Percentiles rank a stretch among this genome's conserved stretches.
Evolutionary conservation across 139 green algal genomes (phyloP).

Genomic region (Trebouxia sp.): DNA sequence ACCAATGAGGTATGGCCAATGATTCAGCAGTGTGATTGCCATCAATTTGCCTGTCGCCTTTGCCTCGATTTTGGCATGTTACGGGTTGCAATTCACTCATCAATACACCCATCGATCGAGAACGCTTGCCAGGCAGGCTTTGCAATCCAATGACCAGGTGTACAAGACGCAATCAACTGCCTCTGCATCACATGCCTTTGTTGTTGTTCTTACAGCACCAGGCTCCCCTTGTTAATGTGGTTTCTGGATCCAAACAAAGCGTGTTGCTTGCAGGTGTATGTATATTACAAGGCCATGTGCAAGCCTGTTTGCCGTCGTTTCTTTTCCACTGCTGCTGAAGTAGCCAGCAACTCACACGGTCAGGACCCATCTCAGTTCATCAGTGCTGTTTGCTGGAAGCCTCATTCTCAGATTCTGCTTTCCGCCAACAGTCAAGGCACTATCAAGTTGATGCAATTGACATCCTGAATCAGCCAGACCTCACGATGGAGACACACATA

Average conservation of each 20-base stretch:
- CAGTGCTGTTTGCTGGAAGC: slow-evolving; percentile 70
- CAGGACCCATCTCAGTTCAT: slow-evolving; percentile 60
- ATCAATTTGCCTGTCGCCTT: neutral
- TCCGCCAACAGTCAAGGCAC: slow-evolving; percentile 69
- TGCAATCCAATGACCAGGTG: too few relatives aligned
- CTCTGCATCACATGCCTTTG: too few relatives aligned
- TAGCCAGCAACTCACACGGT: neutral
- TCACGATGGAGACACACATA: too few relatives aligned
- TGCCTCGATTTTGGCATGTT: neutral
- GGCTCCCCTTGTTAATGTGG: neutral
- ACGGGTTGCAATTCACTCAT: neutral
- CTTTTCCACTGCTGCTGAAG: slow-evolving; percentile 28
- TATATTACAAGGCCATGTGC: slow-evolving; percentile 71
- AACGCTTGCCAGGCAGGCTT: too few relatives aligned
- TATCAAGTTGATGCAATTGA: slow-evolving; percentile 60
- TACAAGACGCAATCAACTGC: too few relatives aligned
- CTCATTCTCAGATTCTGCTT: slow-evolving; percentile 52
- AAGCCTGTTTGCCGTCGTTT: slow-evolving; percentile 46
- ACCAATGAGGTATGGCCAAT: slow-evolving; percentile 53
- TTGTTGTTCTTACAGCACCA: too few relatives aligned
- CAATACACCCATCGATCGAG: neutral
- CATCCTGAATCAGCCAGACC: slow-evolving; percentile 22
- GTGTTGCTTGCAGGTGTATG: slow-evolving; percentile 46
- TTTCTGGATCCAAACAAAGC: neutral
- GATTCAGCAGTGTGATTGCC: neutral